phyloP scores from a whole-genome alignment of 2,329 filamentous ascomycete genomes.

The Paracoccidioides lutzii region DNA sequence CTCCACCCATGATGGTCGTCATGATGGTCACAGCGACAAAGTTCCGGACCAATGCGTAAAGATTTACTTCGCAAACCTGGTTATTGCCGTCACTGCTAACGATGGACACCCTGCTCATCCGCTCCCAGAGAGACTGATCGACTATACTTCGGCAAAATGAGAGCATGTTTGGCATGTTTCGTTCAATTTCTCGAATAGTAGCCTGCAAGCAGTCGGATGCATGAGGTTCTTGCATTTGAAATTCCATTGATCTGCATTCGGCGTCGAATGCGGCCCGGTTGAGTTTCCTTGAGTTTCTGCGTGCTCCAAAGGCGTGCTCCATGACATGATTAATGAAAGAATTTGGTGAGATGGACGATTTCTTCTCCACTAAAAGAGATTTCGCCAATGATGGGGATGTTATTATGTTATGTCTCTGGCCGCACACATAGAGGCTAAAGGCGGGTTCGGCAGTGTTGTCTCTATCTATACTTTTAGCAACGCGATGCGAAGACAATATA shows the following conservation, averaged over 20 bases:
- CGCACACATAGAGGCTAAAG: constrained; percentile 38
- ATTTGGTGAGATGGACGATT: constrained; percentile 16
- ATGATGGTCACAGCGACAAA: constrained; percentile 41
- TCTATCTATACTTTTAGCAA: constrained; percentile 17
- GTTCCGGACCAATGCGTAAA: constrained; percentile 42
- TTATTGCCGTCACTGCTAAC: constrained; percentile 21
- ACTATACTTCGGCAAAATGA: constrained; percentile 47
- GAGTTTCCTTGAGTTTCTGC: constrained; percentile 24
- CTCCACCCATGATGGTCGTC: constrained; percentile 40
- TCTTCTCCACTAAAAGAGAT: constrained; percentile 23
- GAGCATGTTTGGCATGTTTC: constrained; percentile 42
- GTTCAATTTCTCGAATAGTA: constrained; percentile 29
- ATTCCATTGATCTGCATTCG: constrained; percentile 25
- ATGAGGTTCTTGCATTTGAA: constrained; percentile 34
- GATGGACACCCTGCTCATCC: constrained; percentile 33
- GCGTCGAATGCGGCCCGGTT: constrained; percentile 23
- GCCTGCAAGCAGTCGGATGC: constrained; percentile 29
- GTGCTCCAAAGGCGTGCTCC: constrained; percentile 33
- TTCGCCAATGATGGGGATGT: constrained; percentile 36
- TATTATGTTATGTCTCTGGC: constrained; percentile 39
- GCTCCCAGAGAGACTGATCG: constrained; percentile 52
- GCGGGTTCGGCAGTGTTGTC: constrained; percentile 29
- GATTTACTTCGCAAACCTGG: constrained; percentile 38
- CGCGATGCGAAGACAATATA: not conserved
- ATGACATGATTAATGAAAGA: constrained; percentile 24